phyloP scores from a whole-genome alignment of 768 basidiomycete genomes.

The Boletus pseudopeckii region DNA sequence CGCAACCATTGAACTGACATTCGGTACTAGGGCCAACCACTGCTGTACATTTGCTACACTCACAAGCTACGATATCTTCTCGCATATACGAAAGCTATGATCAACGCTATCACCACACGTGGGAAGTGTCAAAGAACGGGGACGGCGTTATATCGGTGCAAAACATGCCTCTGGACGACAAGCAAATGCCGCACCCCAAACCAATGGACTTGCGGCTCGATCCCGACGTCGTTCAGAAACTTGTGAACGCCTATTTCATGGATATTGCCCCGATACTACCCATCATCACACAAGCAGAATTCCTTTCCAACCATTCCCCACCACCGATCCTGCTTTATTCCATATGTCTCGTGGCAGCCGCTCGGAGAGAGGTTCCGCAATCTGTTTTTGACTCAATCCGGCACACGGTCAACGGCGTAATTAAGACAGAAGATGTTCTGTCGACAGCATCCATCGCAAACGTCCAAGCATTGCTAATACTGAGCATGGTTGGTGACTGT shows the following conservation, averaged over 20 bases:
- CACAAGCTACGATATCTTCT: constrained; percentile 80
- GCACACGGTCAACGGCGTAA: constrained; percentile 78
- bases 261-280: constrained; percentile 90
- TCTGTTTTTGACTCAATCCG: constrained; percentile 88
- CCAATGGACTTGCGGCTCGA: constrained; percentile 73
- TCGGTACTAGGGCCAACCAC: constrained; percentile 74
- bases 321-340: constrained; percentile 86
- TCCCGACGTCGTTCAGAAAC: constrained; percentile 70
- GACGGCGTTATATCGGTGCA: constrained; percentile 86
- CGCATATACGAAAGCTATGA: constrained; percentile 87
- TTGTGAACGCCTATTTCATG: constrained; percentile 89
- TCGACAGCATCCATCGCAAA: constrained; percentile 83
- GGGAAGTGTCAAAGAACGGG: constrained; percentile 78
- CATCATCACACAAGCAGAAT: constrained; percentile 84
- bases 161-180: constrained; percentile 57
- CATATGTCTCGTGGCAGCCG: constrained; percentile 90
- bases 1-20: constrained; percentile 19
- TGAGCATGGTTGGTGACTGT: constrained; percentile 85
- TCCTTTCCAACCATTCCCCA: constrained; percentile 68
- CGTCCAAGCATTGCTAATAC: constrained; percentile 81
- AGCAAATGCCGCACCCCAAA: constrained; percentile 52
- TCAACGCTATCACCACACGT: constrained; percentile 81
- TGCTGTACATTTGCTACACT: constrained; percentile 83
- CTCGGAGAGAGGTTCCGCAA: constrained; percentile 79
- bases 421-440: constrained; percentile 88